phyloP scores from a whole-genome alignment of 768 basidiomycete species.

The Boletus sp. region DNA sequence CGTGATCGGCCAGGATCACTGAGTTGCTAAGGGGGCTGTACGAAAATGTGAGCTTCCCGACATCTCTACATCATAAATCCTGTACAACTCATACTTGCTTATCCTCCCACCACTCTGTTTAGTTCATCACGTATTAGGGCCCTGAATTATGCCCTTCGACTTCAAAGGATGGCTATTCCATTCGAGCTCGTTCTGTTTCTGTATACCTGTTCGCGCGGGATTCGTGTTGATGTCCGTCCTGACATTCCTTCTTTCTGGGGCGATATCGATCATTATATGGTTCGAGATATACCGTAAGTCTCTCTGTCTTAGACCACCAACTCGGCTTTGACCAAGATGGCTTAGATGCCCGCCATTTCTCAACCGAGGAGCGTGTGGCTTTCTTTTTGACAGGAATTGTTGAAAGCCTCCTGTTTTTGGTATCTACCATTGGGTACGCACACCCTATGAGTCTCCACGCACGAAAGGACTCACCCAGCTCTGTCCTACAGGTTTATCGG shows the following conservation, averaged over 20 bases:
- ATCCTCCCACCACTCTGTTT: neutral
- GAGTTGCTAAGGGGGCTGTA: neutral
- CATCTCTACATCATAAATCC: neutral
- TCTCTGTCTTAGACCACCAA: neutral
- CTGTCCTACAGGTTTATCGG: slow-evolving; percentile 52
- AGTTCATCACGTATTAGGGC: neutral
- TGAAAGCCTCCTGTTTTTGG: slow-evolving; percentile 51
- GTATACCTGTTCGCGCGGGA: slow-evolving; percentile 61
- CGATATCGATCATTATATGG: slow-evolving; percentile 57
- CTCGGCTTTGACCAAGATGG: neutral
- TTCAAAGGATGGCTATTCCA: slow-evolving; percentile 47
- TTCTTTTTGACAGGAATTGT: slow-evolving; percentile 53
- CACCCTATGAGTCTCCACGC: neutral
- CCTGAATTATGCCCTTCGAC: slow-evolving; percentile 39
- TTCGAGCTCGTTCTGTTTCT: slow-evolving; percentile 58
- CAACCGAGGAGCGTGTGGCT: slow-evolving; percentile 34
- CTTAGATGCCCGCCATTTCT: slow-evolving; percentile 34
- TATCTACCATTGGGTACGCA: slow-evolving; percentile 54
- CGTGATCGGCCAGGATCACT: neutral
- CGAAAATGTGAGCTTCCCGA: neutral
- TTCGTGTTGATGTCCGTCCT: slow-evolving; percentile 55
- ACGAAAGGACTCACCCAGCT: neutral
- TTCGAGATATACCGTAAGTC: slow-evolving; percentile 59
- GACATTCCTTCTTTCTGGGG: slow-evolving; percentile 52
- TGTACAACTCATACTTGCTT: neutral